Evolutionary conservation across 805 yeast genomes (phyloP).

Genomic region (Spathaspora gorwiae): DNA sequence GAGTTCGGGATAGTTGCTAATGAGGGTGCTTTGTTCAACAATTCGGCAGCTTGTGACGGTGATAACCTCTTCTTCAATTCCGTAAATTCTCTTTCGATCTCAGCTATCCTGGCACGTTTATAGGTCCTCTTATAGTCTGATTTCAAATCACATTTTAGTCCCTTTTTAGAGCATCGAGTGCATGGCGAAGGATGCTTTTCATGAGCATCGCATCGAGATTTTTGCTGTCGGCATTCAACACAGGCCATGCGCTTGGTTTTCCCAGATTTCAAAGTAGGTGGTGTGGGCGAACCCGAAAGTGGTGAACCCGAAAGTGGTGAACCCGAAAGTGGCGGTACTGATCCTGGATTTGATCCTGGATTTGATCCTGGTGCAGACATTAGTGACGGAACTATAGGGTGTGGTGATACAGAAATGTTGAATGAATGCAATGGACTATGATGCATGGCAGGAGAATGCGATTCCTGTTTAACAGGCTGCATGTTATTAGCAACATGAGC

Average conservation of each 20-base stretch:
- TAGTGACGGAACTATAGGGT: constrained; percentile 3
- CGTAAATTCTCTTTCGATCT: constrained; percentile 74
- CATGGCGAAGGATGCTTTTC: constrained; percentile 76
- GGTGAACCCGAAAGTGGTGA: background rate
- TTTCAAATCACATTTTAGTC: constrained; percentile 65
- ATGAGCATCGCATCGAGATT: constrained; percentile 83
- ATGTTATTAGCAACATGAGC: constrained; percentile 40
- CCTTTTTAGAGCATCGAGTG: constrained; percentile 70
- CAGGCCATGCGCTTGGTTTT: constrained; percentile 71
- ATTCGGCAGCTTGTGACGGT: constrained; percentile 27
- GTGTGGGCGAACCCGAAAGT: background rate
- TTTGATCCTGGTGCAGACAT: background rate
- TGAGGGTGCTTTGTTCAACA: constrained; percentile 23
- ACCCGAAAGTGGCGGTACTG: background rate
- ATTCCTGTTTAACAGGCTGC: constrained; percentile 28
- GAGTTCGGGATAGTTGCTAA: constrained; percentile 5
- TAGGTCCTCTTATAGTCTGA: constrained; percentile 85
- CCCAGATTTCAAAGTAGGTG: constrained; percentile 6
- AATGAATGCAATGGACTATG: background rate
- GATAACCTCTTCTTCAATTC: constrained; percentile 57
- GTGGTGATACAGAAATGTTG: constrained; percentile 1
- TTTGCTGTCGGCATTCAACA: constrained; percentile 94
- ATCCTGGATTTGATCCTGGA: background rate
- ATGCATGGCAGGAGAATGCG: constrained; percentile 5
- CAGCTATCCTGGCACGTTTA: constrained; percentile 80